These are phyloP conservation scores for Boehmeria nivea DNA, from an alignment of 306 rosid species.

Conservation along the genomic window DNA sequence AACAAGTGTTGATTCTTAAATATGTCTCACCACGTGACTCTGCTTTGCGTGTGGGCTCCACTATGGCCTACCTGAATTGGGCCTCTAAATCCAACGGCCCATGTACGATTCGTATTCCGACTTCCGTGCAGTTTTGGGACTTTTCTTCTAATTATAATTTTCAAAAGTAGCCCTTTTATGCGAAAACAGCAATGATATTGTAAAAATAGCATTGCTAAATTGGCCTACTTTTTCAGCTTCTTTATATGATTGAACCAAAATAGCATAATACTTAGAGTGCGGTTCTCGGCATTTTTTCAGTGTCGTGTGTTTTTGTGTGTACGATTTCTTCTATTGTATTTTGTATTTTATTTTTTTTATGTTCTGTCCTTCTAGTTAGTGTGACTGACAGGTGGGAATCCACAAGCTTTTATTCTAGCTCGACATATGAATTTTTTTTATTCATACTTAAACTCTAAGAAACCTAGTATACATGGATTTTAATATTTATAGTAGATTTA, in stretches of 20 bases:
- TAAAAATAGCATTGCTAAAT: too few relatives aligned
- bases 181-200: too few relatives aligned
- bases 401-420: not conserved
- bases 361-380: not conserved
- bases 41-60: slow-evolving; percentile 1
- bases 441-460: slow-evolving; percentile 14
- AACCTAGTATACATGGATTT: not conserved
- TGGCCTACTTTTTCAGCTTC: not conserved
- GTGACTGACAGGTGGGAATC: not conserved
- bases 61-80: too few relatives aligned
- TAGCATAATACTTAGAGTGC: not conserved
- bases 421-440: not conserved
- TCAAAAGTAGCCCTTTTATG: too few relatives aligned
- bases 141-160: too few relatives aligned
- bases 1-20: too few relatives aligned
- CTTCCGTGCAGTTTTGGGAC: too few relatives aligned
- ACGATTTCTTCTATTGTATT: too few relatives aligned
- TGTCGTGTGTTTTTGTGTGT: too few relatives aligned
- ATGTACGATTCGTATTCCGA: too few relatives aligned
- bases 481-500: not conserved
- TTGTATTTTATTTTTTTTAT: not conserved
- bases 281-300: too few relatives aligned
- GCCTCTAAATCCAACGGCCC: too few relatives aligned
- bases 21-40: not conserved
- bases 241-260: not conserved